Conservation (phyloP, 192 early-diverging fungal species). For the Glomus cerebriforme region DNA sequence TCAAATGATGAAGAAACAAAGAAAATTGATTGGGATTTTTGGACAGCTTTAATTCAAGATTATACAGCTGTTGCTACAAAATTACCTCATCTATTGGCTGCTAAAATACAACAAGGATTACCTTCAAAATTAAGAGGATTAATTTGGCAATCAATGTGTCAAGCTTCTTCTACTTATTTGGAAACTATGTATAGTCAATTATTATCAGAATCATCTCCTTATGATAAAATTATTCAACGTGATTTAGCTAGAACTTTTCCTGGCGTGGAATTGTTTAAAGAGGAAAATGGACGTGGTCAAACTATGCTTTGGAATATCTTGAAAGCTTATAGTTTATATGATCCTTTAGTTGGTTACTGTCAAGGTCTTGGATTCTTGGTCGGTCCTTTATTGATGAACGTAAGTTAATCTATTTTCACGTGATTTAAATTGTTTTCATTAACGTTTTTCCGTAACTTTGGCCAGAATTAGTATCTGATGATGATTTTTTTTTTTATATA, state of each 20-base stretch:
- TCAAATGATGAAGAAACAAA: slow-evolving; percentile 31
- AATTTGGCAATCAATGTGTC: slow-evolving; percentile 91
- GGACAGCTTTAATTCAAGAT: slow-evolving; percentile 80
- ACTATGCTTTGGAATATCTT: slow-evolving; percentile 82
- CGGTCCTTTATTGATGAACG: slow-evolving; percentile 89
- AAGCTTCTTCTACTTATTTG: slow-evolving; percentile 75
- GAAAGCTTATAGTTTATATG: slow-evolving; percentile 93
- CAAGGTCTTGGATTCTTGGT: slow-evolving; percentile 96
- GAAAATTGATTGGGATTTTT: slow-evolving; percentile 75
- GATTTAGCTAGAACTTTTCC: slow-evolving; percentile 96
- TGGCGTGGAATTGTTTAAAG: slow-evolving; percentile 79
- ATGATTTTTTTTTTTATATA: not conserved
- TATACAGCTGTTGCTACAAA: slow-evolving; percentile 70
- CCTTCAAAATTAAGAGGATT: slow-evolving; percentile 82
- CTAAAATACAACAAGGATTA: slow-evolving; percentile 76
- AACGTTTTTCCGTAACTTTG: not conserved
- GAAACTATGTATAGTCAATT: slow-evolving; percentile 84
- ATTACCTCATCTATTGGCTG: slow-evolving; percentile 67
- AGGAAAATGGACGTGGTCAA: slow-evolving; percentile 84
- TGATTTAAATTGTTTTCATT: no score
- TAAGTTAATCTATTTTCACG: slow-evolving; percentile 41
- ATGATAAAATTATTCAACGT: slow-evolving; percentile 89
- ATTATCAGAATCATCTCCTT: slow-evolving; percentile 68
- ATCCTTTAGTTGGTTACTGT: slow-evolving; percentile 95
- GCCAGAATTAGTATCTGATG: no score